Evolutionary conservation across 257 asterid species (phyloP), one percentile per base, ranked within the genome.

Genomic region (Buddleja alternifolia): DNA sequence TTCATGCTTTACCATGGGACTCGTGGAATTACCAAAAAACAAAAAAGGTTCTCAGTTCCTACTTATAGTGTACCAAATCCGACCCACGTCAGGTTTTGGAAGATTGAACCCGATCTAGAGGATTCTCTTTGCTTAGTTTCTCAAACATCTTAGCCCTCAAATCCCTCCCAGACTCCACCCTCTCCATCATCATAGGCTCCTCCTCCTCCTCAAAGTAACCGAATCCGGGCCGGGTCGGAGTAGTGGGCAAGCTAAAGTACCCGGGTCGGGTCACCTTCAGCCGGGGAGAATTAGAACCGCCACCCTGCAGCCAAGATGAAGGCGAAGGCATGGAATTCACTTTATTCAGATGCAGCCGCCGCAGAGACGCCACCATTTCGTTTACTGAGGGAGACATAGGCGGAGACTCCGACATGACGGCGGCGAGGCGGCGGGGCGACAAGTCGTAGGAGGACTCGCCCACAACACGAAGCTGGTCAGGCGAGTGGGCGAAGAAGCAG

Each of bases 401-500:
- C 21, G 88, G 83, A 0, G 82, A 79, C 53, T 77, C 87, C 9
- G 92, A 78, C 0, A 88, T 66, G 63, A 82, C 23, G 68, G 81
- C 83, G 8, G 82, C 78, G 8, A 77, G 73, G 34, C 82, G 77
- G 66, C 14, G 82, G 15, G 85, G 74, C 9, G 83, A 79, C 10
- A 77, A 80, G 8, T 78, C 83, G 29, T 64, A 76, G 0, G 88
- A 69, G 16, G 16, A 81, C 63, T 7, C 89, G 7, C 93, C 82
- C 44, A 84, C 41, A 2, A 88, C 86, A 8, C 95, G 67, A 19
- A 89, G 78, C 80, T 89, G 96, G 7, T 87, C 96, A 4, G 90
- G 79, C 11, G 93, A 75, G 83, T 91, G 97, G 14, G 97, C 97
- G 72, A 91, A 91, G 79, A 91, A 91, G 71, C 97, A 91, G n/a